Base-by-base conservation (phyloP, 768 basidiomycete species). In the Tephrocybe sp. region DNA sequence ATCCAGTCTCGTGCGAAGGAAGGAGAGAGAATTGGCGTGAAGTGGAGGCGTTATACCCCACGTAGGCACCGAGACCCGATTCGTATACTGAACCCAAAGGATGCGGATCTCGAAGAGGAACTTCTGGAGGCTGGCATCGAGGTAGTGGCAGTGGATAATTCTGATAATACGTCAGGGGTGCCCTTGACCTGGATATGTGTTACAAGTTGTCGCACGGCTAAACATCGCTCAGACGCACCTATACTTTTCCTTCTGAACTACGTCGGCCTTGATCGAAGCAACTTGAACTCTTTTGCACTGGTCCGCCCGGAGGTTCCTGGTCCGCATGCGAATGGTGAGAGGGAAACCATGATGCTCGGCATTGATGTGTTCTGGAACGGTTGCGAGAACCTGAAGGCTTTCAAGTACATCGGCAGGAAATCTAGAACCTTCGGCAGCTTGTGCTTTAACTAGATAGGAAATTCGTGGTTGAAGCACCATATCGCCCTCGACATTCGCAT, bases 231-330 rank as follows among this genome's bases (percentile, higher is more conserved):
- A 38, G 35, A 60, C 79, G 27, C 58, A 89, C 89, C 86, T 75
- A 65, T 76, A 86, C 45, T 74, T 74, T 59, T 92, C 90, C 32
- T 69, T 65, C 54, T 93, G 90, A 27, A 78, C 63, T 24, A 89
- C 56, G 47, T 86, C 75, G 5, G 85, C 64, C 5, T 71, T 66
- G 52, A 92, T 77, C 5, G 73, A 77, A 21, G 74, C 70, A 16
- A 90, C 59, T 48, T 77, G 80, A 13, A 93, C 63, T 35, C 75
- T 76, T 54, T 75, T 69, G 58, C 84, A 78, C 28, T 83, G 70
- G 6, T 65, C 69, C 25, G 68, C 67, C 1, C 72, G 60, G 48
- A 88, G 60, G 47, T 72, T 76, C 44, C 78, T 72, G 12, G 82
- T 78, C 18, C 84, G 79, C 37, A 92, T 60, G 27, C 84, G 79